Base-by-base conservation (phyloP, 371 early-diverging fungal species). In the Actinomortierella wolfii region DNA sequence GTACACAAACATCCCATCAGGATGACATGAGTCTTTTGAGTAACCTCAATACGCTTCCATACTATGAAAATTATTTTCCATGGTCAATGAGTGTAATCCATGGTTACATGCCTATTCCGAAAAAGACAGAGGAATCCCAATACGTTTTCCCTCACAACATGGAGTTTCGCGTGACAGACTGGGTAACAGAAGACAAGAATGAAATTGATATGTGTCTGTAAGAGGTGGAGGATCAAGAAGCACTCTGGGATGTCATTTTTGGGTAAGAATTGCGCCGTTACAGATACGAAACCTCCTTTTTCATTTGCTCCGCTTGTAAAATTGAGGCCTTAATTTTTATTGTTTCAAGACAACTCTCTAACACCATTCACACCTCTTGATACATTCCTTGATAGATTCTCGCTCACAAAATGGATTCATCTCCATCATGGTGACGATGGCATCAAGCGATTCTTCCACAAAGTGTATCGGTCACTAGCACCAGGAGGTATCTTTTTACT, bases 361-460 rank as follows among this genome's bases (percentile, higher is more conserved):
- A n/a, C n/a, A n/a, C n/a, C n/a, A n/a, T n/a, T 48, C 2, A 20
- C 5, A 50, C 3, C 11, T 11, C 5, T 51, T 48, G 6, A 14
- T 3, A 42, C 39, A 46, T 39, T 21, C 2, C 20, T 44, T 6
- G 52, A 11, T 57, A 61, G 75, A 13, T 75, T 68, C 51, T 66
- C 67, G 42, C 18, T 94, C 15, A 89, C 90, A 5, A 94, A 93
- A 67, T 93, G 93, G 93, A 87, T 94, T 42, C 95, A 94, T 52
- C 39, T 95, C 21, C 83, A 92, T 57, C 67, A 79, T 28, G 94
- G 93, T 0, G 95, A 95, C 67, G 77, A 78, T 3, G 94, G 92
- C 3, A 51, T 95, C n/a, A 80, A 83, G 51, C 52, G 51, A 4
- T 90, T 95, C 49, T 92, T 95, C 68, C 61, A 75, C 51, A 87